Evolutionary conservation across 441 rosid genomes (phyloP), one percentile per base, ranked within the genome.

Genomic region (Euphorbia schlechtendalii): DNA sequence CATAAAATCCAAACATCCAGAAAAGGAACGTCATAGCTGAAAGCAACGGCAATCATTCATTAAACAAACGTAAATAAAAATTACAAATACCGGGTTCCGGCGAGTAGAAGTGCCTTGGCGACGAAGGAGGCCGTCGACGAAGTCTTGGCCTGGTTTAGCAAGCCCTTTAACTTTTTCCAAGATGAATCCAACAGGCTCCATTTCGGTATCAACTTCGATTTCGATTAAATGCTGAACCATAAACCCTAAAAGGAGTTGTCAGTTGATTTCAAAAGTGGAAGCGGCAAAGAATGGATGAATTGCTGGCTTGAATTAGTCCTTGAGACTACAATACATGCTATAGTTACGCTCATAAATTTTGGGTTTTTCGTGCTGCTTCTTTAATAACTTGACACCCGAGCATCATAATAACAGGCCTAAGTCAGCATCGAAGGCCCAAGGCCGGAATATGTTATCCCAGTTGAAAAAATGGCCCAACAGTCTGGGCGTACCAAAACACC

Each of bases 31-130:
- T n/a, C 48, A 43, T 43, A 43, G 48, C 17, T 43, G 48, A 43
- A 43, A 43, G 0, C 48, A 45, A 45, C 18, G 46, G 4, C 46
- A 8, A 38, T 38, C 11, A 43, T 43, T 11, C 7, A 8, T 0
- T 8, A n/a, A n/a, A n/a, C 22, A 40, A n/a, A 13, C 53, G 41
- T 14, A 4, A 59, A 48, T 54, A 45, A 14, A 5, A 3, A n/a
- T n/a, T n/a, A 56, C 20, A 38, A 27, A 21, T 87, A 92, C 98
- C 86, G 96, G 92, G 65, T 82, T 83, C 63, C 81, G 86, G 74
- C 82, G 79, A 7, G 78, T 68, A 22, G 76, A 75, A 41, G 66
- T 66, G 64, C 72, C 48, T 30, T 72, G 73, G 79, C 73, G 74
- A 64, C 40, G 69, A 20, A 83, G n/a, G 48, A 80, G 69, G 74